A percentile compares a stretch with the other conserved stretches of the same genome.
phyloP scores from a whole-genome alignment of 305 asterid genomes.

The Solanum hybrid region DNA sequence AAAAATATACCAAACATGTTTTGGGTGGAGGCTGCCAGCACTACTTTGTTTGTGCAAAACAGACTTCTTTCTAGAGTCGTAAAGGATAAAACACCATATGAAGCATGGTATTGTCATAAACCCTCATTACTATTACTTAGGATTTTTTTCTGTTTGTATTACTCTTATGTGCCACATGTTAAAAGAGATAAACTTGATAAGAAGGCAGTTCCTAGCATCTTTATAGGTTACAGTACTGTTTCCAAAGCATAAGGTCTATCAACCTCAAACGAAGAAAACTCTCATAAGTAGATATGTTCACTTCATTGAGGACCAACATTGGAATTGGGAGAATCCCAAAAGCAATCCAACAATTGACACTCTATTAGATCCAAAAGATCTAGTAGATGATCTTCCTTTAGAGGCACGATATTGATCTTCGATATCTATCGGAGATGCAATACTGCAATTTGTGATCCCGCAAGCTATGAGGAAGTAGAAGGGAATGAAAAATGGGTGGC shows the following conservation, averaged over 20 bases:
- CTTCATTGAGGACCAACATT: neutral
- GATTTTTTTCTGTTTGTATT: too few relatives aligned
- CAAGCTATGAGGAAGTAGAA: neutral
- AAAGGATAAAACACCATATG: neutral
- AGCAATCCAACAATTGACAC: neutral
- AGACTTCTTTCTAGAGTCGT: too few relatives aligned
- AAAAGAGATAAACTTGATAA: too few relatives aligned
- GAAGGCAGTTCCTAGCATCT: neutral
- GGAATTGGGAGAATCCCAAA: neutral
- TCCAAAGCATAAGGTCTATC: neutral
- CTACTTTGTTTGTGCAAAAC: neutral
- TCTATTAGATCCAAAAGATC: neutral
- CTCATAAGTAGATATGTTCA: neutral
- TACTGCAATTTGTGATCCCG: neutral
- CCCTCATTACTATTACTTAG: neutral
- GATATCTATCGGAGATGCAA: neutral
- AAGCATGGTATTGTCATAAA: neutral
- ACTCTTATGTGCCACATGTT: neutral
- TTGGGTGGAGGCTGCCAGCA: neutral
- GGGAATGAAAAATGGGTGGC: neutral
- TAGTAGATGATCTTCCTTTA: neutral
- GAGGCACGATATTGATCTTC: neutral
- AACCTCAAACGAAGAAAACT: too few relatives aligned
- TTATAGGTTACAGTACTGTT: neutral
- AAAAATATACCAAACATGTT: too few relatives aligned